Conservation (phyloP, 2,329 filamentous ascomycete species). For the Cyphellophora attinorum region DNA sequence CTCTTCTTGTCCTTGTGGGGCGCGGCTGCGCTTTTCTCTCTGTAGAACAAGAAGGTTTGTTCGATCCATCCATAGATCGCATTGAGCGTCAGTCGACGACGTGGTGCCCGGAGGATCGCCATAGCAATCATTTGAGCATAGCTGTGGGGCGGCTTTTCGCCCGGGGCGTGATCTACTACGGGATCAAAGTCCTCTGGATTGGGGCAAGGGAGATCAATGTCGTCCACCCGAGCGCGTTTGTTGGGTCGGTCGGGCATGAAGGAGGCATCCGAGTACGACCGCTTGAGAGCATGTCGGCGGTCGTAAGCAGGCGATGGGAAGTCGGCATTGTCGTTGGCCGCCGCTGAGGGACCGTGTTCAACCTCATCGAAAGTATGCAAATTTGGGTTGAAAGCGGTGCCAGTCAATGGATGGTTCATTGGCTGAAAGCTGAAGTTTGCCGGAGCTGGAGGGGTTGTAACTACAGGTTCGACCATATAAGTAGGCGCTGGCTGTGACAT, state of each 20-base stretch:
- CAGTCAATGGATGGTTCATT: conserved; percentile 31
- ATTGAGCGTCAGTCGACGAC: conserved; percentile 73
- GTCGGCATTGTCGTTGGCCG: conserved; percentile 35
- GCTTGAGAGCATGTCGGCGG: conserved; percentile 40
- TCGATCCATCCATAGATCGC: conserved; percentile 99
- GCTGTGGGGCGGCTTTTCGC: conserved; percentile 79
- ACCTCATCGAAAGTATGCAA: conserved; percentile 35
- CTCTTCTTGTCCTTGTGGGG: conserved; percentile 62
- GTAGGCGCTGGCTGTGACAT: too few relatives aligned
- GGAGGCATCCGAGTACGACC: conserved; percentile 61
- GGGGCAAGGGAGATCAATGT: conserved; percentile 34
- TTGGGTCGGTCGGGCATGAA: conserved; percentile 59
- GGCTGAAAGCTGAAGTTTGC: too few relatives aligned
- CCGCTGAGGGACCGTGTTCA: conserved; percentile 33
- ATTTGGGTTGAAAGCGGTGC: conserved; percentile 39
- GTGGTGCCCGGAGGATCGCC: conserved; percentile 82
- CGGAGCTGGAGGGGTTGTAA: too few relatives aligned
- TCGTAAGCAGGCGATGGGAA: conserved; percentile 37
- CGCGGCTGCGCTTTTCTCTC: too few relatives aligned
- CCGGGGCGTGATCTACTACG: conserved; percentile 72
- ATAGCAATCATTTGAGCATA: conserved; percentile 94
- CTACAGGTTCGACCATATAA: too few relatives aligned
- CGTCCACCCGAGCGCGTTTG: conserved; percentile 60
- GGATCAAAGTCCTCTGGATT: conserved; percentile 71
- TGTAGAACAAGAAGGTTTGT: conserved; percentile 86